Evolutionary conservation across 805 yeast genomes (phyloP).

Genomic region (Jamesozyma spencerorum): DNA sequence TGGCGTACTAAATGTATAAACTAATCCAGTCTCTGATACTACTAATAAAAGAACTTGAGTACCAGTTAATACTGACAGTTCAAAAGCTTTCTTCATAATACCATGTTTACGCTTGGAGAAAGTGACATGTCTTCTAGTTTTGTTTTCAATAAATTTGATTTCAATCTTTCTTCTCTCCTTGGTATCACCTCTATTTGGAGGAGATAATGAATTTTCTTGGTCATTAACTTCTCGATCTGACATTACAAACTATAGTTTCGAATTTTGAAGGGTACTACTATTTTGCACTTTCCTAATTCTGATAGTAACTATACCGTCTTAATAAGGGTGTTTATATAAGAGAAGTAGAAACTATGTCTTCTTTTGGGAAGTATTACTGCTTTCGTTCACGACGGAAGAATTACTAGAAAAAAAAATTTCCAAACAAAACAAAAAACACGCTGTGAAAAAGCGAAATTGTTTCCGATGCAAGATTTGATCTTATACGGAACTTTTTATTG

Average conservation of each 20-base stretch:
- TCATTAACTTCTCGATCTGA: constrained; percentile 4
- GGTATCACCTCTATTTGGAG: constrained; percentile 43
- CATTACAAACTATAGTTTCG: no score
- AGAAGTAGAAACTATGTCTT: background rate
- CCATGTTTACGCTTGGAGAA: constrained; percentile 96
- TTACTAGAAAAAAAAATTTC: no score
- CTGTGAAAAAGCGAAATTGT: no score
- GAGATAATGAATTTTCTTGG: constrained; percentile 3
- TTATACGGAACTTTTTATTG: no score
- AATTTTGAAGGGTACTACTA: no score
- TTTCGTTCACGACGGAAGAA: no score
- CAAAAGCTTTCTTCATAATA: constrained; percentile 96
- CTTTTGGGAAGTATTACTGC: constrained; percentile 6
- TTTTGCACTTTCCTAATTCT: constrained; percentile 4
- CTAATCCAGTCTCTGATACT: constrained; percentile 90
- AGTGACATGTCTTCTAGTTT: constrained; percentile 93
- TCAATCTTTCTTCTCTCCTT: constrained; percentile 33
- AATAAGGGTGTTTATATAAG: constrained; percentile 1
- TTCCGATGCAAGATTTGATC: no score
- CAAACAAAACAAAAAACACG: no score
- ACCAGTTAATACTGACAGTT: constrained; percentile 87
- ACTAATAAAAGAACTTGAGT: constrained; percentile 89
- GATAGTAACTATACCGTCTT: background rate
- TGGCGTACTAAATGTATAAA: constrained; percentile 94
- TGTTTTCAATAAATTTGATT: constrained; percentile 89